Evolutionary conservation across 2,329 filamentous ascomycete species (phyloP).

Genomic region (Xylaria hypoxylon): DNA sequence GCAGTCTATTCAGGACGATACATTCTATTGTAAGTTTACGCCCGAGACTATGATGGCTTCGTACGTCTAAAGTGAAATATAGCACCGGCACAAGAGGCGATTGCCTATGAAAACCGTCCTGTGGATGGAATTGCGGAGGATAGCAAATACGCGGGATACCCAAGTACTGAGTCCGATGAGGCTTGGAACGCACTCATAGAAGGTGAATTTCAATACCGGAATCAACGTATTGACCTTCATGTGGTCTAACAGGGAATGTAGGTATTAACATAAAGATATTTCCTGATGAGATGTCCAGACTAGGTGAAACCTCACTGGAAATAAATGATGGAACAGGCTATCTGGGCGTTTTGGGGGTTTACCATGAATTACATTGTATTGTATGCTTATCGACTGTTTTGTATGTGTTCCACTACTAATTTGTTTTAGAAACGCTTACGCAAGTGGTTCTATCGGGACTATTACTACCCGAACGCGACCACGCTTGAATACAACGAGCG

Average conservation of each 20-base stretch:
- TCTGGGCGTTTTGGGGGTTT: slow-evolving; percentile 16
- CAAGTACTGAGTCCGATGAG: slow-evolving; percentile 14
- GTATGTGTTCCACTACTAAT: slow-evolving; percentile 2
- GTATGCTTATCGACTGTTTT: too few relatives aligned
- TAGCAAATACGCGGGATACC: slow-evolving; percentile 21
- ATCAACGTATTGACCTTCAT: too few relatives aligned
- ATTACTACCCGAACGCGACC: slow-evolving; percentile 27
- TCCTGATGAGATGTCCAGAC: slow-evolving; percentile 12
- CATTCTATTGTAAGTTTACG: not conserved
- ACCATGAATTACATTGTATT: slow-evolving; percentile 32
- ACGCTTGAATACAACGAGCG: slow-evolving; percentile 10
- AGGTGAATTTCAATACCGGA: too few relatives aligned
- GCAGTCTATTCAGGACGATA: not conserved
- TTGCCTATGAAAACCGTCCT: not conserved
- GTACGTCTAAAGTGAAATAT: not conserved
- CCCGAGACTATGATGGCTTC: too few relatives aligned
- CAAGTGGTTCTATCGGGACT: slow-evolving; percentile 26
- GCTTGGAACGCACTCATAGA: slow-evolving; percentile 20
- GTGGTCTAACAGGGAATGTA: not conserved
- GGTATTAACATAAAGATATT: slow-evolving; percentile 19
- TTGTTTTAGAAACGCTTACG: slow-evolving; percentile 21
- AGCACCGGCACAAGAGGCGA: slow-evolving; percentile 1
- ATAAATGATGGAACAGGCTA: slow-evolving; percentile 26
- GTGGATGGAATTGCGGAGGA: not conserved
- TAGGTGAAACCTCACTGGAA: slow-evolving; percentile 7